Conservation (phyloP, 106 monocot species). For the Posidonia australis region DNA sequence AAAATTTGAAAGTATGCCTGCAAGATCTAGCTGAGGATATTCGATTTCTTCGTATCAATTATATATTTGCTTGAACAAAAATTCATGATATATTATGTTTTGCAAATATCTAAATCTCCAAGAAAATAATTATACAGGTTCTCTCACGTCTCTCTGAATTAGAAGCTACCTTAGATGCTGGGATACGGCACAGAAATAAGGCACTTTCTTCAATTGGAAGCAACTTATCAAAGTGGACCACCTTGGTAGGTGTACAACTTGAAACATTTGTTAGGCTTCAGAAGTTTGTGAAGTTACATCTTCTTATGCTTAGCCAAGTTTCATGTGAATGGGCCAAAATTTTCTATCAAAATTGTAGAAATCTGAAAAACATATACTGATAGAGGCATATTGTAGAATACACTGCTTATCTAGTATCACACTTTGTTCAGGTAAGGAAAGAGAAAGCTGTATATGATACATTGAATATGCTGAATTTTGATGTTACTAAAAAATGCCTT, state of each 20-base stretch:
- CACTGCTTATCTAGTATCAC: neutral
- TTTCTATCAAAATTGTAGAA: neutral
- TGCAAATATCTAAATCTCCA: too few relatives aligned
- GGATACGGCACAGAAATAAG: conserved; percentile 82
- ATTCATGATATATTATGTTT: too few relatives aligned
- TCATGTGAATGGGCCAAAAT: neutral
- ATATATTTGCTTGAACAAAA: too few relatives aligned
- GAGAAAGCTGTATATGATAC: conserved; percentile 98
- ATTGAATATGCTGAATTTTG: conserved; percentile 96
- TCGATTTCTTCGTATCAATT: too few relatives aligned
- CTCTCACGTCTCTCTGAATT: conserved; percentile 81
- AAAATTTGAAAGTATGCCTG: too few relatives aligned
- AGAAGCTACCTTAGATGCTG: conserved; percentile 90
- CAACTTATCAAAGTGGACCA: conserved; percentile 65
- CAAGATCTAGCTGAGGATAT: too few relatives aligned
- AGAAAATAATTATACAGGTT: conserved; percentile 31
- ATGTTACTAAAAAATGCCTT: conserved; percentile 98
- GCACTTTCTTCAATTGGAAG: conserved; percentile 74
- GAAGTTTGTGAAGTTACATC: too few relatives aligned
- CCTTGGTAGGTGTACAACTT: conserved; percentile 80
- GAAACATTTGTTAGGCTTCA: too few relatives aligned
- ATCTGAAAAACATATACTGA: neutral
- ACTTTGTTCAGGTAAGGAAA: conserved; percentile 56
- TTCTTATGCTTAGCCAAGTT: neutral
- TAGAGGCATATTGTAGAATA: neutral